Evolutionary conservation across 2,329 filamentous ascomycete genomes (phyloP), one percentile per base, ranked within the genome.

Genomic region (Cercospora sesami): DNA sequence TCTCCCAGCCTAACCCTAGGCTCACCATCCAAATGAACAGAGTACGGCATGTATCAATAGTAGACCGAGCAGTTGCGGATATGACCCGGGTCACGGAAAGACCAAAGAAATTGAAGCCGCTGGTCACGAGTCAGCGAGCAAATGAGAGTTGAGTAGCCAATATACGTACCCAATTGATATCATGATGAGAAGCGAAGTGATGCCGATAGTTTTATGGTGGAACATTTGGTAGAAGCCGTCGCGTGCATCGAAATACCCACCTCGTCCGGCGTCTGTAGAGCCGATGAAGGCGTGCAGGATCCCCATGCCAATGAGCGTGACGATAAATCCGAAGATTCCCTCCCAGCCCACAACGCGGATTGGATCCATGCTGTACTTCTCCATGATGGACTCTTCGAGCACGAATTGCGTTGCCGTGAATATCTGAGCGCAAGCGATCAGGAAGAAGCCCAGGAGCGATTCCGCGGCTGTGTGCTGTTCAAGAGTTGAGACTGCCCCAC

Each of bases 11-110:
- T 2, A 99, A 86, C 4, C 91, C 92, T 4, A 99, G 87, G 18
- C 93, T 96, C 14, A 97, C 92, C 30, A 99, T 86, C 95, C 95
- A 99, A 81, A 99, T 98, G 82, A 99, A 98, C 1, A 99, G 87
- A 0, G 95, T 99, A 48, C 94, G 89, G 84, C 94, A 98, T 0
- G 95, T 99, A 80, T 99, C 95, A 75, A 99, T 98, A 33, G 94
- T 98, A 33, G 93, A 96, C 69, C 95, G 89, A 1, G 94, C 93
- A 0, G 95, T 99, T 10, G 95, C 95, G 71, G 91, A 96, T 73
- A 99, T 93, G 70, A 82, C 89, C 68, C 92, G 89, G 0, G 95
- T 99, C 8, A 99, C 94, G 0, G 92, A 95, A 9, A 99, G 87
- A 7, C 95, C 95, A 80, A 99, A 99, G 84, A 96, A 99, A 82